Conservation (phyloP, 2,329 filamentous ascomycete species). For the Curvularia lunata region DNA sequence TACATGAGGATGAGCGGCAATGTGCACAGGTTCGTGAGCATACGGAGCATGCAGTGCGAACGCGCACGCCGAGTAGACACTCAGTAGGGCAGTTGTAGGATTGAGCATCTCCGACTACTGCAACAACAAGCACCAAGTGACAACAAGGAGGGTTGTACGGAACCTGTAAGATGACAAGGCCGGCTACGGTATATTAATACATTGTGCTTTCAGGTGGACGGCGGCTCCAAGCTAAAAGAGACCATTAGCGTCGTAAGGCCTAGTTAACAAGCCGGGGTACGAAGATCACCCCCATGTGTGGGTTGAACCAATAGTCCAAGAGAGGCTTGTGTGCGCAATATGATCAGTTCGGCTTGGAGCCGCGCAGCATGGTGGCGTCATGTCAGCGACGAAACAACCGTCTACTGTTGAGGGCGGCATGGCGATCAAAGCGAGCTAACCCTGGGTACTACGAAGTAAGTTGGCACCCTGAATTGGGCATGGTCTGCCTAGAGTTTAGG, state of each 20-base stretch:
- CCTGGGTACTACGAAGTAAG: neutral
- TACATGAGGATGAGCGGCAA: slow-evolving; percentile 18
- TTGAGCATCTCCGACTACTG: slow-evolving; percentile 3
- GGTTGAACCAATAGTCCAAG: slow-evolving; percentile 4
- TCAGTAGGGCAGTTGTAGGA: slow-evolving; percentile 2
- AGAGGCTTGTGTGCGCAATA: slow-evolving; percentile 1
- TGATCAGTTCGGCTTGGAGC: neutral
- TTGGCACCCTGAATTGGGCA: neutral
- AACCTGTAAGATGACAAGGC: neutral
- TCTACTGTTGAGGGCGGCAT: neutral
- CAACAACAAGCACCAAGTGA: slow-evolving; percentile 2
- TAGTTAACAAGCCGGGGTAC: neutral
- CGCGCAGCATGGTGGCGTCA: slow-evolving; percentile 2
- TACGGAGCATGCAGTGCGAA: slow-evolving; percentile 9
- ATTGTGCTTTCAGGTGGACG: neutral
- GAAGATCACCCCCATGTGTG: slow-evolving; percentile 6
- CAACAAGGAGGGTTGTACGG: neutral
- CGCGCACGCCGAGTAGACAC: slow-evolving; percentile 8
- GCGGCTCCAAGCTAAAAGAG: neutral
- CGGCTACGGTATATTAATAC: slow-evolving; percentile 4
- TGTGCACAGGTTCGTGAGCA: slow-evolving; percentile 17
- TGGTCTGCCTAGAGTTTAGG: neutral
- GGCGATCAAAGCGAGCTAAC: slow-evolving; percentile 1
- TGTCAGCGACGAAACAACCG: slow-evolving; percentile 6
- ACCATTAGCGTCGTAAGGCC: slow-evolving; percentile 1